Conservation (phyloP, 129 eudicot species). For the Artemisia argyi region DNA sequence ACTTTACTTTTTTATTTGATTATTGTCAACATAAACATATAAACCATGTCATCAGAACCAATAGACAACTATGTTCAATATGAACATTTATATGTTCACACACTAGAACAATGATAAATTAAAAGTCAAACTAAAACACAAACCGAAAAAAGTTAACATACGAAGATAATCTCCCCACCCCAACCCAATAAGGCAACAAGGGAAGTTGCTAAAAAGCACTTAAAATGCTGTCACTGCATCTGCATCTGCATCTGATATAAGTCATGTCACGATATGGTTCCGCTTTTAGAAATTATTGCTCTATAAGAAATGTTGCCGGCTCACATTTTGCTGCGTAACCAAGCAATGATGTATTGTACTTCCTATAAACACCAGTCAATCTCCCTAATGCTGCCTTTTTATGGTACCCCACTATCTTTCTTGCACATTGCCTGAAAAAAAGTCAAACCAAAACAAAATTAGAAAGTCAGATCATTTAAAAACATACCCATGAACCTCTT, state of each 20-base stretch:
- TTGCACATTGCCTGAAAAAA: slow-evolving; percentile 75
- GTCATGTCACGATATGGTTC: slow-evolving; percentile 32
- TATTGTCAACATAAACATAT: slow-evolving; percentile 27
- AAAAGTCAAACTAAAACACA: slow-evolving; percentile 19
- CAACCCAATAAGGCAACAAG: slow-evolving; percentile 46
- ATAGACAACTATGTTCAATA: slow-evolving; percentile 12
- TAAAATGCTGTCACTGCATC: slow-evolving; percentile 14
- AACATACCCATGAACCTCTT: background rate
- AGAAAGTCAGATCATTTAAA: slow-evolving; percentile 16
- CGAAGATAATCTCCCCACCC: slow-evolving; percentile 1
- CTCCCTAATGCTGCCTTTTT: slow-evolving; percentile 74
- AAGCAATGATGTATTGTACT: slow-evolving; percentile 63
- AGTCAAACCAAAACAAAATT: slow-evolving; percentile 15
- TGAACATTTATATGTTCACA: slow-evolving; percentile 26
- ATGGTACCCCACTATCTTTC: slow-evolving; percentile 60
- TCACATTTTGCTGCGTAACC: slow-evolving; percentile 72
- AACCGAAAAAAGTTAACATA: slow-evolving; percentile 18
- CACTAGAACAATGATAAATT: slow-evolving; percentile 3
- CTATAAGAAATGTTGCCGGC: slow-evolving; percentile 57
- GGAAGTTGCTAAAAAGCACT: slow-evolving; percentile 45
- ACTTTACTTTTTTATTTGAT: too few relatives aligned
- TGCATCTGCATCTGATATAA: slow-evolving; percentile 22
- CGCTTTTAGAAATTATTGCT: slow-evolving; percentile 25
- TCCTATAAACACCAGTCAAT: slow-evolving; percentile 79
- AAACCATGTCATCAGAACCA: slow-evolving; percentile 16